Evolutionary conservation across 2,329 filamentous ascomycete species (phyloP).

Genomic region (Microdochium bolleyi): DNA sequence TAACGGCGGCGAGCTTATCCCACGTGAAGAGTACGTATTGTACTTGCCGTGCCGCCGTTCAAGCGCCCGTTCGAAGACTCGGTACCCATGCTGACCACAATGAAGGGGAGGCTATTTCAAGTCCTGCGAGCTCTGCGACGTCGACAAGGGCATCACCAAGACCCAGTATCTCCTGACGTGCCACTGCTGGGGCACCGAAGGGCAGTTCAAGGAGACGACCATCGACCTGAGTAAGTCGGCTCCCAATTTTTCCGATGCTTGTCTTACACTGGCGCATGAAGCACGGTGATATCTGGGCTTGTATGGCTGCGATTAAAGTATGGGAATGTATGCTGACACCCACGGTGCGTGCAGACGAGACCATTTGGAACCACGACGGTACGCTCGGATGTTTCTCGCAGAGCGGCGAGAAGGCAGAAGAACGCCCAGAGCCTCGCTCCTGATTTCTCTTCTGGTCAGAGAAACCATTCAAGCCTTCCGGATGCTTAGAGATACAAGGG

Average conservation of each 20-base stretch:
- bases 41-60: not conserved
- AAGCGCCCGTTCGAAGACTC: not conserved
- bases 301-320: not conserved
- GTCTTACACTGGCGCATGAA: too few relatives aligned
- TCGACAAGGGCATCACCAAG: slow-evolving; percentile 10
- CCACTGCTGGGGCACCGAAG: slow-evolving; percentile 13
- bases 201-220: slow-evolving; percentile 7
- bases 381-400: slow-evolving; percentile 27
- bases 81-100: not conserved
- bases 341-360: slow-evolving; percentile 18
- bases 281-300: too few relatives aligned
- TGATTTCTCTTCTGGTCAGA: not conserved
- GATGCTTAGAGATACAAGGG: too few relatives aligned
- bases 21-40: slow-evolving; percentile 12
- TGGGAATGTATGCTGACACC: too few relatives aligned
- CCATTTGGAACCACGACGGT: slow-evolving; percentile 27
- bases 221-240: slow-evolving; percentile 18
- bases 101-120: slow-evolving; percentile 17
- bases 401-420: slow-evolving; percentile 25
- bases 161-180: slow-evolving; percentile 15
- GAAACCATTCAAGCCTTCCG: too few relatives aligned
- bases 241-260: too few relatives aligned
- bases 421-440: not conserved
- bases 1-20: slow-evolving; percentile 15
- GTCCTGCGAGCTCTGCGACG: slow-evolving; percentile 17